A percentile compares a stretch with the other conserved stretches of the same genome.
phyloP scores from a whole-genome alignment of 208 protist genomes.

The Kentomonas sorsogonicus region DNA sequence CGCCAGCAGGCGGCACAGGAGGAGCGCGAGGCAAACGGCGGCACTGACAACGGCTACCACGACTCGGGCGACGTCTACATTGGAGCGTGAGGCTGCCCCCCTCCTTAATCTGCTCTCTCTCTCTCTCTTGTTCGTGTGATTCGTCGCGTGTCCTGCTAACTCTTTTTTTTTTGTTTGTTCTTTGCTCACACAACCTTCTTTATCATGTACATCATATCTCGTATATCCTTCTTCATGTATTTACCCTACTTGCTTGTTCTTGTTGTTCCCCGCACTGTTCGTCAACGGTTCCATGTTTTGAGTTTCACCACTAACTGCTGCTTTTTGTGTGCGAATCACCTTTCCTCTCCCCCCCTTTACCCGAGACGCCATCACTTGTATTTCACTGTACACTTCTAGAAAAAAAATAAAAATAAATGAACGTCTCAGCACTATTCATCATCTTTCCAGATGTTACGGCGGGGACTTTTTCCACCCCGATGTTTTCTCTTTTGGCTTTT shows the following conservation, averaged over 20 bases:
- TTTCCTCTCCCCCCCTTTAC: neutral
- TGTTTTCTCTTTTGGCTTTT: no score
- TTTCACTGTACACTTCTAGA: conserved; percentile 4
- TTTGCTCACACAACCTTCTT: no score
- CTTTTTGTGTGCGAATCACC: no score
- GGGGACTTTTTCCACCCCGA: no score
- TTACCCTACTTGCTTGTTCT: conserved; percentile 1
- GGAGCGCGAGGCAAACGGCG: conserved; percentile 2
- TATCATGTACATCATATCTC: no score
- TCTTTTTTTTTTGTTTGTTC: conserved; percentile 10
- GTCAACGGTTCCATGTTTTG: no score
- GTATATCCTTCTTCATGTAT: neutral
- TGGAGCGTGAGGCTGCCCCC: no score
- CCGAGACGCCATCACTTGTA: conserved; percentile 9
- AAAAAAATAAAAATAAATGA: conserved; percentile 4
- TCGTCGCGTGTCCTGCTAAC: neutral
- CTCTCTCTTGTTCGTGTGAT: conserved; percentile 3
- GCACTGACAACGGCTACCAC: neutral
- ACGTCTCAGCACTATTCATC: neutral
- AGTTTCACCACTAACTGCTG: no score
- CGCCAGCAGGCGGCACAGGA: no score
- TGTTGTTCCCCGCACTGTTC: conserved; percentile 13
- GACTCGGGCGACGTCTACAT: no score
- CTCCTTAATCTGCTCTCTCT: neutral
- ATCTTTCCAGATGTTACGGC: no score